Evolutionary conservation across 441 rosid genomes (phyloP).

Genomic region (Arabidopsis hybrid): DNA sequence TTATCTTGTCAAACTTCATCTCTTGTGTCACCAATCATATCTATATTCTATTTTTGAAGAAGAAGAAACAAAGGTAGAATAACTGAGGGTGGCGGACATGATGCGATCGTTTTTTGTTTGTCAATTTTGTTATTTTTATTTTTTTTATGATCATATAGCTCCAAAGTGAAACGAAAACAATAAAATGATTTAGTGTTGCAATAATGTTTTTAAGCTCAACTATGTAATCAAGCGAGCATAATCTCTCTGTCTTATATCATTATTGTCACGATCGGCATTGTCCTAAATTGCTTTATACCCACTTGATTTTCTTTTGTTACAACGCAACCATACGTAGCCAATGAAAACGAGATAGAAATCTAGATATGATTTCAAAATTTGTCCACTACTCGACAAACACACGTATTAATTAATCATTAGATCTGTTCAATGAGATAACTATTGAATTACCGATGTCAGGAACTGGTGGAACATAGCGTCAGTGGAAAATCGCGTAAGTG

Average conservation of each 20-base stretch:
- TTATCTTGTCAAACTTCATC: not conserved
- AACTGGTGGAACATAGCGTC: conserved; percentile 34
- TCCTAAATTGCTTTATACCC: conserved; percentile 17
- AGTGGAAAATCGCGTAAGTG: conserved; percentile 27
- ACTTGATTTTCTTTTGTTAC: conserved; percentile 23
- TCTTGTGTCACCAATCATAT: not conserved
- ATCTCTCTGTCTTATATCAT: conserved; percentile 32
- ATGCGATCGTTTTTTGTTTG: conserved; percentile 13
- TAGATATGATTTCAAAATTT: not conserved
- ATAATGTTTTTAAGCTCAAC: conserved; percentile 31
- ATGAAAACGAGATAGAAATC: not conserved
- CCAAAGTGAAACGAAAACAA: conserved; percentile 7
- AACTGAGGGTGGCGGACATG: conserved; percentile 20
- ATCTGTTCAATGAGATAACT: conserved; percentile 33
- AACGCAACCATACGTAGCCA: conserved; percentile 23
- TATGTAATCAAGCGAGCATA: conserved; percentile 21
- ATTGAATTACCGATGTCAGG: conserved; percentile 35
- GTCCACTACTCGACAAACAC: conserved; percentile 18
- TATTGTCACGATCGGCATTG: conserved; percentile 20
- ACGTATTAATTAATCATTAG: not conserved
- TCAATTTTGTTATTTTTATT: not conserved
- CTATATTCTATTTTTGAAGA: not conserved
- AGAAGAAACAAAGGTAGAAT: conserved; percentile 9
- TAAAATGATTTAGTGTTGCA: conserved; percentile 19
- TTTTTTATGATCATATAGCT: not conserved